These are phyloP conservation scores for Fraxinus quadrangulata DNA, from an alignment of 257 asterid species.

Conservation along the genomic window DNA sequence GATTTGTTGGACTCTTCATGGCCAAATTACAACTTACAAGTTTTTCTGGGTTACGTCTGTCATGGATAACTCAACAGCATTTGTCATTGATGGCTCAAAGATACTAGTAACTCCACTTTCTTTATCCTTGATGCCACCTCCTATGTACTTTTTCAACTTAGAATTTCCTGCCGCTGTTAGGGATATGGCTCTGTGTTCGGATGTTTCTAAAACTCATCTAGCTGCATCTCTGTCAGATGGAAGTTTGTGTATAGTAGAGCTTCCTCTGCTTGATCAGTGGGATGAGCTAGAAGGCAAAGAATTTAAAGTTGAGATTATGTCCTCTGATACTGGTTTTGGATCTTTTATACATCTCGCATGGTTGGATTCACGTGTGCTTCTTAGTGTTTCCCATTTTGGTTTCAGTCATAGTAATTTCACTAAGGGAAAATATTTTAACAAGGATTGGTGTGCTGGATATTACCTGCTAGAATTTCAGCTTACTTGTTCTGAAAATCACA, in stretches of 20 bases:
- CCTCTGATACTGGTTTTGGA: slow-evolving; percentile 40
- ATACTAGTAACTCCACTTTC: slow-evolving; percentile 77
- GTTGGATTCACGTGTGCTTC: slow-evolving; percentile 75
- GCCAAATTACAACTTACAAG: slow-evolving; percentile 57
- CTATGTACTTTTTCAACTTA: slow-evolving; percentile 69
- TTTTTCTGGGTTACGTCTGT: slow-evolving; percentile 89
- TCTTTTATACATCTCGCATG: slow-evolving; percentile 63
- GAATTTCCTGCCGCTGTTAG: slow-evolving; percentile 70
- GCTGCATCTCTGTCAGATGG: slow-evolving; percentile 88
- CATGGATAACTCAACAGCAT: slow-evolving; percentile 69
- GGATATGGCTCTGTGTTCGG: slow-evolving; percentile 48
- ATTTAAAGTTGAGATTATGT: slow-evolving; percentile 58
- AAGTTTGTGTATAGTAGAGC: slow-evolving; percentile 74
- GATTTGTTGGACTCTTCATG: slow-evolving; percentile 74
- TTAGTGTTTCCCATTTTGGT: slow-evolving; percentile 47
- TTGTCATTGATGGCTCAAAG: slow-evolving; percentile 80
- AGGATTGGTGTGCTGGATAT: slow-evolving; percentile 45
- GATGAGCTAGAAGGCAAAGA: slow-evolving; percentile 83
- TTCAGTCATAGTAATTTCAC: slow-evolving; percentile 27
- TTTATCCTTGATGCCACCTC: slow-evolving; percentile 84
- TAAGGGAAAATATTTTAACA: slow-evolving; percentile 27
- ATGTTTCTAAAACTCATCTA: slow-evolving; percentile 50
- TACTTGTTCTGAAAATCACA: slow-evolving; percentile 62
- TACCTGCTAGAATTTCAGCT: slow-evolving; percentile 74
- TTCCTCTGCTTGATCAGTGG: slow-evolving; percentile 80